These are phyloP conservation scores for Rhipidocladum racemiflorum DNA, from an alignment of 176 grass and related monocot species.

Conservation along the genomic window DNA sequence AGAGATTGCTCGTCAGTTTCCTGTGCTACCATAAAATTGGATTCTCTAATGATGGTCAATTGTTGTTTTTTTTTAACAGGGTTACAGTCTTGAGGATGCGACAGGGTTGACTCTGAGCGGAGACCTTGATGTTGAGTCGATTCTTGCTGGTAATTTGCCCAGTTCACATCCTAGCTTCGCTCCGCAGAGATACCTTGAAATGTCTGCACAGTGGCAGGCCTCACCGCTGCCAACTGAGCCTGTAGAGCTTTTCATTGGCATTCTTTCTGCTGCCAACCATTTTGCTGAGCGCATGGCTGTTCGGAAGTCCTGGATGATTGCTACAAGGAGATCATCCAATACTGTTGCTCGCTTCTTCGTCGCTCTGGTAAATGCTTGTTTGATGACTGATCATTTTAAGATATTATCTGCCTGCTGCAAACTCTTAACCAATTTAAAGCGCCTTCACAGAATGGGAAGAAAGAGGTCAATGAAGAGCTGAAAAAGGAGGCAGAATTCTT, in stretches of 20 bases:
- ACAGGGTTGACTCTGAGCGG: conserved; percentile 80
- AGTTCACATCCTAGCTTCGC: conserved; percentile 74
- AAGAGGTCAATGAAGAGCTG: conserved; percentile 70
- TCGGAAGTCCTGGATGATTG: conserved; percentile 92
- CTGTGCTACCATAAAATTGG: too few species aligned
- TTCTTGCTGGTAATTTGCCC: conserved; percentile 77
- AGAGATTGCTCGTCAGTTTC: background rate
- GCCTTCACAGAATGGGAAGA: conserved; percentile 69
- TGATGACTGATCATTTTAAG: background rate
- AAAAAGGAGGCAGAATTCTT: conserved; percentile 93
- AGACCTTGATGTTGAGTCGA: conserved; percentile 66
- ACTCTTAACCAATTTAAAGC: conserved; percentile 2
- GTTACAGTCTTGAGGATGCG: conserved; percentile 91
- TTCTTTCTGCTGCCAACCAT: conserved; percentile 90
- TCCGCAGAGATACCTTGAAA: conserved; percentile 73
- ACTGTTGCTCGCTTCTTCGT: conserved; percentile 92
- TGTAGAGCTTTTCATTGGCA: conserved; percentile 86
- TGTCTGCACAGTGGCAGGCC: conserved; percentile 71
- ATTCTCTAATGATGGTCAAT: background rate
- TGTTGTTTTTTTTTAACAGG: conserved; percentile 32
- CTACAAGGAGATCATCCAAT: conserved; percentile 69
- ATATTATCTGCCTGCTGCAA: background rate
- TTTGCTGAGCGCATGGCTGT: conserved; percentile 97
- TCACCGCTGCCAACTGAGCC: conserved; percentile 66
- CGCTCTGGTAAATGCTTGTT: conserved; percentile 67